Evolutionary conservation across 2,329 filamentous ascomycete species (phyloP), one percentile per base, ranked within the genome.

Genomic region (Ophiocordyceps camponoti-rufipedis): DNA sequence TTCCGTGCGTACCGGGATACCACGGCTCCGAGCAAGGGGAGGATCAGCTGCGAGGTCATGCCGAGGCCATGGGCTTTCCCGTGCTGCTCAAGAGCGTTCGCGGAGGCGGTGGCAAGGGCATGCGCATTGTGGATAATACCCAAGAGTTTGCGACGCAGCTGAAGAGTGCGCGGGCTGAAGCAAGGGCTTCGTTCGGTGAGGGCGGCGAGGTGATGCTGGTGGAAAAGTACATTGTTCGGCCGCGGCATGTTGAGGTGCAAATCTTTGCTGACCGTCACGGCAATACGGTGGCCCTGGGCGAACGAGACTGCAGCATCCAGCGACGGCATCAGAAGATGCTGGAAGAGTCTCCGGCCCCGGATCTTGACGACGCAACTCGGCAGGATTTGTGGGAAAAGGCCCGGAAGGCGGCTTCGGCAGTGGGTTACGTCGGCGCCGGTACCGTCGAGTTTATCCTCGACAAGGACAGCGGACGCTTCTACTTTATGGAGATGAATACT

Each of bases 1-100:
- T 98, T 4, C 88, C 88, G 5, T 96, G 91, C 56, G 91, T 98
- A 43, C 91, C 91, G 0, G 91, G 91, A 1, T 98, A 98, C 56
- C 91, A 96, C 59, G 91, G 91, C 16, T 56, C 71, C 1, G 85
- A 94, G 45, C 91, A 98, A 65, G 77, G 82, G 43, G 69, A 73
- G 42, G 61, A 66, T 46, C 62, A 75, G 52, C 60, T 81, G 28
- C 58, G 85, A 46, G 65, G 69, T 10, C 78, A 89, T 58, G 89
- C 91, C 8, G 75, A 74, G 53, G 77, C 83, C 51, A 68, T 82
- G 52, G 69, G 68, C 28, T 83, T 80, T 52, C 79, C 79, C 12
- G 80, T 87, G 7, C 71, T 87, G 55, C 68, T 86, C 44, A 94
- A 94, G 68, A 85, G 83, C 50, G 82, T 85, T 12, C 76, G 76